These are phyloP conservation scores for Drechslerella dactyloides DNA, from an alignment of 2,329 filamentous ascomycete genomes.

Conservation along the genomic window DNA sequence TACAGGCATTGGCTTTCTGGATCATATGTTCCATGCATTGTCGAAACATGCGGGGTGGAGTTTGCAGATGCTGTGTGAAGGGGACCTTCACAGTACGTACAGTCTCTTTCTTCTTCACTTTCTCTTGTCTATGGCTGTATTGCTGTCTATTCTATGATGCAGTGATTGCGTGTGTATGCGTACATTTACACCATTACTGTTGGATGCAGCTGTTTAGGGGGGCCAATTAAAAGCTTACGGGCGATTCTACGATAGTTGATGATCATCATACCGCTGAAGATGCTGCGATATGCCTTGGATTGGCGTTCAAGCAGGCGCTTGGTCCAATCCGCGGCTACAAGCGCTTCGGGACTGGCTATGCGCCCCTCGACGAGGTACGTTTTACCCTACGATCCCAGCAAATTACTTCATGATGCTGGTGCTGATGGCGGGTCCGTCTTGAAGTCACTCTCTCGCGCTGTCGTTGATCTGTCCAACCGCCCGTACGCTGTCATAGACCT, in stretches of 20 bases:
- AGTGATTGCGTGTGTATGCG: no score
- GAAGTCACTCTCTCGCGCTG: slow-evolving; percentile 77
- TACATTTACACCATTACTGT: no score
- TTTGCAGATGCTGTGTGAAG: slow-evolving; percentile 78
- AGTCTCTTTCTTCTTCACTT: slow-evolving; percentile 2
- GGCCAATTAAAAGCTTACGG: no score
- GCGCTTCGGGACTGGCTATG: slow-evolving; percentile 89
- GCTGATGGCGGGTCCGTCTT: background rate
- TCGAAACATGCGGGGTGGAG: slow-evolving; percentile 97
- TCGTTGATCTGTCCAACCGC: slow-evolving; percentile 92
- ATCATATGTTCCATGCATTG: slow-evolving; percentile 97
- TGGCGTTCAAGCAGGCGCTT: slow-evolving; percentile 81
- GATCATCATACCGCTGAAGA: slow-evolving; percentile 99
- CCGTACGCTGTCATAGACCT: slow-evolving; percentile 84
- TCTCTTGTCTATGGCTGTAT: no score
- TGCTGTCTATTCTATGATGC: no score
- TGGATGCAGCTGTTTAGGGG: no score
- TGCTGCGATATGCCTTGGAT: slow-evolving; percentile 86
- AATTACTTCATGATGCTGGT: background rate
- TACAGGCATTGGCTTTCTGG: slow-evolving; percentile 95
- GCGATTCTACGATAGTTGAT: slow-evolving; percentile 69
- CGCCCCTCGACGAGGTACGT: slow-evolving; percentile 78
- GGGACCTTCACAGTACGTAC: slow-evolving; percentile 82
- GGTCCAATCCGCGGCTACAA: slow-evolving; percentile 79
- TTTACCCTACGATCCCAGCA: background rate